These are phyloP conservation scores for Phytophthora foliorum DNA, from an alignment of 352 stramenopile genomes.

Conservation along the genomic window DNA sequence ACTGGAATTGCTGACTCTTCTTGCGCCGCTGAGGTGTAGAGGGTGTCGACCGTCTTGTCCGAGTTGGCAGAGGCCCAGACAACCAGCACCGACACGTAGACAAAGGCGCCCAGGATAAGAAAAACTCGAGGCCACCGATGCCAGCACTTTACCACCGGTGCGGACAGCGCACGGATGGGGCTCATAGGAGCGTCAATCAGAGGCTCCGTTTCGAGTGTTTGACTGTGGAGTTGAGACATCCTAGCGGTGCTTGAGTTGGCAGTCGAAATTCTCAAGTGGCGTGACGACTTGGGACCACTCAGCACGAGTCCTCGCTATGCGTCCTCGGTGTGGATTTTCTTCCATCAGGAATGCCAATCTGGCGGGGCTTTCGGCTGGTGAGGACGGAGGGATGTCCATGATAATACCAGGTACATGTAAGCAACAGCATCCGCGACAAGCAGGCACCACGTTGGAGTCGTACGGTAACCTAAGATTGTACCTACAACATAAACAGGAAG, in stretches of 20 bases:
- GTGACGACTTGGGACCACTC: conserved; percentile 9
- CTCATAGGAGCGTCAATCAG: conserved; percentile 14
- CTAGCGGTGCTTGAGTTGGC: conserved; percentile 6
- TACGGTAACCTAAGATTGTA: conserved; percentile 4
- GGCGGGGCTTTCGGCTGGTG: conserved; percentile 10
- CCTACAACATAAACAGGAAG: conserved; percentile 28
- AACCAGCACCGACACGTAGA: conserved; percentile 28
- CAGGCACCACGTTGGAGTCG: conserved; percentile 6
- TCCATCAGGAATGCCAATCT: conserved; percentile 13
- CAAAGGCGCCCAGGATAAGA: conserved; percentile 4
- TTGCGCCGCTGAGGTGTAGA: not conserved
- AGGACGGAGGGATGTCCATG: not conserved
- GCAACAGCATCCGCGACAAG: conserved; percentile 32
- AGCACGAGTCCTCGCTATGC: conserved; percentile 16
- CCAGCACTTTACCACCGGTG: conserved; percentile 7
- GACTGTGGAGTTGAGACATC: conserved; percentile 5
- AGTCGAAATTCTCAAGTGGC: conserved; percentile 25
- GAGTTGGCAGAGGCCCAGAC: conserved; percentile 23
- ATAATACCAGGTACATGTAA: not conserved
- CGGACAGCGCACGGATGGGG: conserved; percentile 6
- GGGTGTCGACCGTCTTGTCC: conserved; percentile 1
- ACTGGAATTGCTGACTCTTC: conserved; percentile 1
- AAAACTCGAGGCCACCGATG: conserved; percentile 23
- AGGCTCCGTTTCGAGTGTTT: conserved; percentile 16
- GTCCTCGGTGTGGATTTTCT: conserved; percentile 26